Conservation (phyloP, 805 yeast genomes). For the Torulaspora gathmanii region DNA sequence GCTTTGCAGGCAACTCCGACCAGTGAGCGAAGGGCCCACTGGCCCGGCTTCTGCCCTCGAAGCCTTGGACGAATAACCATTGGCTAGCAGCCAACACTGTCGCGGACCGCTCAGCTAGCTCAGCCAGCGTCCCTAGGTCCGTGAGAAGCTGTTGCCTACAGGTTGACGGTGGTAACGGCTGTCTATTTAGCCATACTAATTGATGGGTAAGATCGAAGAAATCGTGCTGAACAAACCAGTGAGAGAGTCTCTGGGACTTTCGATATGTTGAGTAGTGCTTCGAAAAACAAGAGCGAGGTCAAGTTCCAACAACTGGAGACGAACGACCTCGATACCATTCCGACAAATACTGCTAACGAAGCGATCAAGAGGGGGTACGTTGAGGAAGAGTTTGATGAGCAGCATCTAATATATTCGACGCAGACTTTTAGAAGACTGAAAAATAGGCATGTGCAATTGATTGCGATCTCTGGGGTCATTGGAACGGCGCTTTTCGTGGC, state of each 20-base stretch:
- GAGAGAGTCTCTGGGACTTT: no score
- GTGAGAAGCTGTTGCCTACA: no score
- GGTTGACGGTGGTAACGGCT: no score
- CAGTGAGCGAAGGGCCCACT: no score
- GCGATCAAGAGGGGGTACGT: conserved; percentile 1
- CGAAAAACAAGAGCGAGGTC: conserved; percentile 4
- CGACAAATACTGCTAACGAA: background rate
- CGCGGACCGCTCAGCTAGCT: no score
- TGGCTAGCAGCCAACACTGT: no score
- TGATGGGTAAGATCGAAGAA: no score
- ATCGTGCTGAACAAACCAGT: no score
- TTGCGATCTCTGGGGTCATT: conserved; percentile 77
- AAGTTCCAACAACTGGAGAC: conserved; percentile 4
- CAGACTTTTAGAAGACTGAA: conserved; percentile 46
- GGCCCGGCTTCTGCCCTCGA: background rate
- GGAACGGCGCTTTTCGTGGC: conserved; percentile 78
- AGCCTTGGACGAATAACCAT: no score
- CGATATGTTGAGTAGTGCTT: background rate
- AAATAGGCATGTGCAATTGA: conserved; percentile 70
- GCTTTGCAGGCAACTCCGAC: no score
- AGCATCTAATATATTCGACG: conserved; percentile 18
- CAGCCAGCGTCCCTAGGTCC: no score
- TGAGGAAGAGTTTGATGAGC: conserved; percentile 1
- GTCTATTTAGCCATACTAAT: no score
- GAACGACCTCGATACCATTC: conserved; percentile 7